phyloP scores from a whole-genome alignment of 805 yeast genomes.

The Candida chilensis region DNA sequence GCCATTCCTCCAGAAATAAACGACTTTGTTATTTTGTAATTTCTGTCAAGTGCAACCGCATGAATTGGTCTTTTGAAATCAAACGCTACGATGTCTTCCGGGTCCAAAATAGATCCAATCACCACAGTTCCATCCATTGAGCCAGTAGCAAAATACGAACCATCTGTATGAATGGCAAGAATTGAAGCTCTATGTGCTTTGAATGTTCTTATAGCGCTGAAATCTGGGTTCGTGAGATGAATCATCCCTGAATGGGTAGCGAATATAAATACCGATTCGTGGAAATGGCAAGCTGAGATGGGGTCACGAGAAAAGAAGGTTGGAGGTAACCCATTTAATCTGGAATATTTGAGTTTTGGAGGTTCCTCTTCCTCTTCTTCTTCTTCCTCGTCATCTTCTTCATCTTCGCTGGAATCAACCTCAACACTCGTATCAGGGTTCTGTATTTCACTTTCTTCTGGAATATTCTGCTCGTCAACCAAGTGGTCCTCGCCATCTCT shows the following conservation, averaged over 20 bases:
- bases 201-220: conserved; percentile 57
- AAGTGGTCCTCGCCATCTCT: not conserved
- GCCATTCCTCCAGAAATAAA: conserved; percentile 88
- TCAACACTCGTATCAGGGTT: no score
- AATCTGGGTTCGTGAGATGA: conserved; percentile 54
- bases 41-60: conserved; percentile 71
- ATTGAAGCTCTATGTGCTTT: conserved; percentile 85
- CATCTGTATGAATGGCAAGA: conserved; percentile 64
- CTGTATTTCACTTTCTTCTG: conserved; percentile 1
- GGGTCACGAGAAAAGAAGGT: conserved; percentile 70
- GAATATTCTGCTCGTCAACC: not conserved
- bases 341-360: conserved; percentile 66
- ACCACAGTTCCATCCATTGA: conserved; percentile 93
- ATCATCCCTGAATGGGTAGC: conserved; percentile 88
- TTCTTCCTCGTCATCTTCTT: conserved; percentile 23
- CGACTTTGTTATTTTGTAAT: conserved; percentile 50
- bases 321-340: conserved; percentile 60
- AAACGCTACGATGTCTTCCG: conserved; percentile 57
- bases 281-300: conserved; percentile 59
- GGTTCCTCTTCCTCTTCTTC: conserved; percentile 49
- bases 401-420: conserved; percentile 14
- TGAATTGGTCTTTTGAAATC: conserved; percentile 87
- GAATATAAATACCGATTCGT: conserved; percentile 56
- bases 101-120: conserved; percentile 59
- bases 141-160: conserved; percentile 71